These are phyloP conservation scores for Fusarium compactum DNA, from an alignment of 2,329 filamentous ascomycete species.

Conservation along the genomic window DNA sequence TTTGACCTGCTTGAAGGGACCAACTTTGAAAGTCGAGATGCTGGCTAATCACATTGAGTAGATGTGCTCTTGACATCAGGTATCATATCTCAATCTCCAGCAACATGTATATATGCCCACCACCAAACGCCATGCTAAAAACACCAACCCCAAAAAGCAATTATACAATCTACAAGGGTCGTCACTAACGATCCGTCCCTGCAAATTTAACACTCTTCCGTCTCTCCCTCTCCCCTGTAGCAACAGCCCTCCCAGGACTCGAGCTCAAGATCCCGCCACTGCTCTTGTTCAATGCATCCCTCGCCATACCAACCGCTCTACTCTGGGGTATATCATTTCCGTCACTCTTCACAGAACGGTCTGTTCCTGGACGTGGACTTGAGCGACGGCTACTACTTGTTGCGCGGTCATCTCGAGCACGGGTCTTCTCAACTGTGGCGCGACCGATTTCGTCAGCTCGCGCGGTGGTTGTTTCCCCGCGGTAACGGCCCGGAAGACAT, in stretches of 20 bases:
- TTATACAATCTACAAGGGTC: not conserved
- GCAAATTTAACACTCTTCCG: conserved; percentile 75
- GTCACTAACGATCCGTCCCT: conserved; percentile 50
- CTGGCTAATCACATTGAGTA: no score
- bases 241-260: conserved; percentile 59
- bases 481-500: conserved; percentile 69
- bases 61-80: not conserved
- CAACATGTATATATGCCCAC: not conserved
- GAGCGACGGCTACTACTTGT: conserved; percentile 46
- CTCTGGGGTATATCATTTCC: conserved; percentile 68
- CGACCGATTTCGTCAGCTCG: conserved; percentile 66
- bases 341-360: conserved; percentile 58
- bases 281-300: conserved; percentile 61
- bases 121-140: not conserved
- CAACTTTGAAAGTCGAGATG: no score
- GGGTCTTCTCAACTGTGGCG: conserved; percentile 57
- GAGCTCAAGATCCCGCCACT: conserved; percentile 60
- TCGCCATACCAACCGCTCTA: conserved; percentile 69
- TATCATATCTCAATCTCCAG: not conserved
- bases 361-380: conserved; percentile 45
- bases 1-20: no score
- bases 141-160: not conserved
- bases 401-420: conserved; percentile 44
- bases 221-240: conserved; percentile 62
- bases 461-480: conserved; percentile 59